Evolutionary conservation across 139 green algal species (phyloP), one percentile per base, ranked within the genome.

Genomic region (Tetradesmus obliquus): DNA sequence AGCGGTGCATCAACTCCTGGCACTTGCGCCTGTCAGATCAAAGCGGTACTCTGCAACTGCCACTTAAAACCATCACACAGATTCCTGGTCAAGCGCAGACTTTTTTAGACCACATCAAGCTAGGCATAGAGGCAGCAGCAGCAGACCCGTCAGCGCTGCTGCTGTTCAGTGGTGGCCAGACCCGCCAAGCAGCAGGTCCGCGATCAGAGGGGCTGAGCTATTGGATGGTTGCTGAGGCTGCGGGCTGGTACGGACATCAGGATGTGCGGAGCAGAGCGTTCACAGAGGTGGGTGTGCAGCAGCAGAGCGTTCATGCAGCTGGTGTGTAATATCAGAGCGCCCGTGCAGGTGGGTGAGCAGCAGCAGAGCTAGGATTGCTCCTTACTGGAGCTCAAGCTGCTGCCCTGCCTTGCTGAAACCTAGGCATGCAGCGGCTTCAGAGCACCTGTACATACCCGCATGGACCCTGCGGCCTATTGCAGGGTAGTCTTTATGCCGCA

Each of bases 71-170:
- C 71, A 24, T 55, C 55, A n/a, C 79, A 20, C 62, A 94, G 86
- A 81, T 95, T 7, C 79, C 93, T 69, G 97, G 97, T 2, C 95
- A 98, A 88, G 96, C 95, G 1, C 84, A 97, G 24, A 96, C 92
- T 5, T 99, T 99, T 57, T 55, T 99, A 76, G 91, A 98, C 81
- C 97, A 99, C 92, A 99, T 99, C 51, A 82, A 94, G 62, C 82
- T 97, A 74, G 97, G 97, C 51, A 95, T 99, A 9, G 74, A 92
- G 62, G 92, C 95, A 91, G 97, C 97, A 55, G 95, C 95, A 3
- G 62, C 80, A 22, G 97, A 98, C 91, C 94, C 94, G 2, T 54
- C 88, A 1, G 89, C 96, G 0, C 89, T 98, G 91, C 94, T 98
- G 85, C 95, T 98, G 20, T 98, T 98, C 90, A 95, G 87, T 22